Percentiles rank a stretch among this genome's conserved stretches.
These are phyloP conservation scores for Collybia nuda DNA, from an alignment of 768 basidiomycete genomes.

Conservation along the genomic window DNA sequence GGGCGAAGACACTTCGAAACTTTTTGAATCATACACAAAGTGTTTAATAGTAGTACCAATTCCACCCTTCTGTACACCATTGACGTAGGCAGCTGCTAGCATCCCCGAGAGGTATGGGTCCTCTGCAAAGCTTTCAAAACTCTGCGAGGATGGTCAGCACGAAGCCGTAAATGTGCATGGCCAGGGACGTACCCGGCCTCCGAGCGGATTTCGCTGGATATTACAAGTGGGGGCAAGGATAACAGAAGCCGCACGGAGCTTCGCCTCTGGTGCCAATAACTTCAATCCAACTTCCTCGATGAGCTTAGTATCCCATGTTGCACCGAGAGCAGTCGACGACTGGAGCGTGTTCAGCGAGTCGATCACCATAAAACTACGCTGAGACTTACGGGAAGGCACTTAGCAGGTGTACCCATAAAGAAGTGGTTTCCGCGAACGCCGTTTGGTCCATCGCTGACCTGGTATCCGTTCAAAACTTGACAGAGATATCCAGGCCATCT, in stretches of 20 bases:
- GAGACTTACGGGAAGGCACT: slow-evolving; percentile 62
- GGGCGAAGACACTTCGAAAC: not conserved
- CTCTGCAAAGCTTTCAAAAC: slow-evolving; percentile 80
- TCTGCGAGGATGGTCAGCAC: slow-evolving; percentile 29
- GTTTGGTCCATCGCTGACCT: slow-evolving; percentile 83
- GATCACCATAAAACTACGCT: not conserved
- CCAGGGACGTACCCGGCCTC: slow-evolving; percentile 51
- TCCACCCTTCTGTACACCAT: slow-evolving; percentile 74
- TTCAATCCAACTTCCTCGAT: slow-evolving; percentile 61
- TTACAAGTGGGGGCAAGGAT: slow-evolving; percentile 83
- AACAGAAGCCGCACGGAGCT: slow-evolving; percentile 64
- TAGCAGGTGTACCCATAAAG: slow-evolving; percentile 80
- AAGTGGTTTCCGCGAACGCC: slow-evolving; percentile 74
- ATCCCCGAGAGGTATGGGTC: slow-evolving; percentile 74
- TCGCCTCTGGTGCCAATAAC: slow-evolving; percentile 71
- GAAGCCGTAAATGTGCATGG: not conserved
- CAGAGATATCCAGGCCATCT: not conserved
- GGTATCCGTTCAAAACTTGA: not conserved
- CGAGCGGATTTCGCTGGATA: slow-evolving; percentile 80
- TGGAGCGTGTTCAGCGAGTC: slow-evolving; percentile 14
- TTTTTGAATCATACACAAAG: slow-evolving; percentile 63
- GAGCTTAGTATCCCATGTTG: slow-evolving; percentile 71
- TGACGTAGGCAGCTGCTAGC: slow-evolving; percentile 71
- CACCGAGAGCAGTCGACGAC: slow-evolving; percentile 72
- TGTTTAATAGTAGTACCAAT: slow-evolving; percentile 82